These are phyloP conservation scores for Curvularia sp. DNA, from an alignment of 2,329 filamentous ascomycete species.

Conservation along the genomic window DNA sequence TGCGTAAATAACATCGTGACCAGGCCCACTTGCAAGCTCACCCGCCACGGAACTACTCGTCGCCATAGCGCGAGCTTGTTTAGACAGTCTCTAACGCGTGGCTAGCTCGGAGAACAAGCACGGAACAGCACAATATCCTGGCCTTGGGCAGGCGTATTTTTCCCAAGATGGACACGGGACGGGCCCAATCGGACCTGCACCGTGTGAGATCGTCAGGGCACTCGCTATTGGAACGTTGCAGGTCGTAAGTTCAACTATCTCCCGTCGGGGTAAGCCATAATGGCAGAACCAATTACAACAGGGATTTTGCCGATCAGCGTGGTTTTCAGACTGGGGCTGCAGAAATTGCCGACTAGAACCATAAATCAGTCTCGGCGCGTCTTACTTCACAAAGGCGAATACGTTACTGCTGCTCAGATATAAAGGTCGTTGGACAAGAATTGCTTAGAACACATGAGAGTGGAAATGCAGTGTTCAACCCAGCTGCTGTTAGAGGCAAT, in stretches of 20 bases:
- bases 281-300: conserved; percentile 43
- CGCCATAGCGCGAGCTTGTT: conserved; percentile 42
- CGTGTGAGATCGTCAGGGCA: conserved; percentile 45
- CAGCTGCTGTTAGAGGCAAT: conserved; percentile 11
- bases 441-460: conserved; percentile 3
- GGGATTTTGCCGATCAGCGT: conserved; percentile 29
- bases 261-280: conserved; percentile 35
- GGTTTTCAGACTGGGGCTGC: conserved; percentile 17
- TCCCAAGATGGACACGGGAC: conserved; percentile 29
- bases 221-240: conserved; percentile 31
- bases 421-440: conserved; percentile 7
- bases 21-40: conserved; percentile 39
- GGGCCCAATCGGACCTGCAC: conserved; percentile 38
- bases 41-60: conserved; percentile 45
- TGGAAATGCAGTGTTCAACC: not conserved
- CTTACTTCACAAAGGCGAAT: conserved; percentile 8
- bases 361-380: conserved; percentile 22
- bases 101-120: conserved; percentile 39
- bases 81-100: conserved; percentile 43
- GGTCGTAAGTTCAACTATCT: conserved; percentile 36
- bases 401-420: conserved; percentile 14
- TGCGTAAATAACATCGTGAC: conserved; percentile 48
- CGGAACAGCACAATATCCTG: conserved; percentile 32
- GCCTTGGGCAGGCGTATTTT: conserved; percentile 30
- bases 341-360: conserved; percentile 33